Conservation (phyloP, 106 monocot species). For the Dioscorea zingiberensis region DNA sequence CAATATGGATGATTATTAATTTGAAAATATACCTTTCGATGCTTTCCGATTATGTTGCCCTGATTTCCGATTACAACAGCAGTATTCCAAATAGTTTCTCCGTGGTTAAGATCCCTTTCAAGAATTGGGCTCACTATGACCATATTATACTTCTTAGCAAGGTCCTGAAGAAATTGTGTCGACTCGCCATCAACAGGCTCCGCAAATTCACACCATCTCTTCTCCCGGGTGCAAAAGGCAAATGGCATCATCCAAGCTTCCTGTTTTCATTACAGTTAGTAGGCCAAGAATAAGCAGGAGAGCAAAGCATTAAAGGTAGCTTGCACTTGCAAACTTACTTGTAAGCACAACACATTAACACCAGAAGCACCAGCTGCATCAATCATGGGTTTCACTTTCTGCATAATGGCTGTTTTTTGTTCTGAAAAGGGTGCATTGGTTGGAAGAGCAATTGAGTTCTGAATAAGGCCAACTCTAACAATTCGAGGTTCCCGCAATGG, state of each 20-base stretch:
- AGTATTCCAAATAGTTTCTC: constrained; percentile 92
- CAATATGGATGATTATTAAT: neutral
- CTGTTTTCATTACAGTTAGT: constrained; percentile 19
- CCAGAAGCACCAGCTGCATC: constrained; percentile 87
- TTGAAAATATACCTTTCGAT: constrained; percentile 61
- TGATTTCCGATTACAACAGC: constrained; percentile 88
- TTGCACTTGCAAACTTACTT: constrained; percentile 32
- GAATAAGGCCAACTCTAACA: constrained; percentile 87
- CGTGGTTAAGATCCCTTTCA: constrained; percentile 86
- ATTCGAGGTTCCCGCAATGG: constrained; percentile 51
- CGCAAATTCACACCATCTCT: constrained; percentile 96
- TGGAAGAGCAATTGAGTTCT: constrained; percentile 78
- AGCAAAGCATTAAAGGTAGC: neutral
- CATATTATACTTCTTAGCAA: constrained; percentile 86
- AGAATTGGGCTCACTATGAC: constrained; percentile 92
- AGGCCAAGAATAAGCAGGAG: neutral
- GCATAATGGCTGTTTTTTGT: constrained; percentile 79
- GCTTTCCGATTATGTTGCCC: constrained; percentile 91
- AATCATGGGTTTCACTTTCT: constrained; percentile 74
- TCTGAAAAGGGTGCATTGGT: constrained; percentile 64
- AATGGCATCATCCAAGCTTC: constrained; percentile 99
- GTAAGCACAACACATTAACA: constrained; percentile 90
- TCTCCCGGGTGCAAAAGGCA: constrained; percentile 92
- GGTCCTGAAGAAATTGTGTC: constrained; percentile 74
- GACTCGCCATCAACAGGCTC: constrained; percentile 88